These are phyloP conservation scores for Silene vulgaris DNA, from an alignment of 179 eudicot species.

Conservation along the genomic window DNA sequence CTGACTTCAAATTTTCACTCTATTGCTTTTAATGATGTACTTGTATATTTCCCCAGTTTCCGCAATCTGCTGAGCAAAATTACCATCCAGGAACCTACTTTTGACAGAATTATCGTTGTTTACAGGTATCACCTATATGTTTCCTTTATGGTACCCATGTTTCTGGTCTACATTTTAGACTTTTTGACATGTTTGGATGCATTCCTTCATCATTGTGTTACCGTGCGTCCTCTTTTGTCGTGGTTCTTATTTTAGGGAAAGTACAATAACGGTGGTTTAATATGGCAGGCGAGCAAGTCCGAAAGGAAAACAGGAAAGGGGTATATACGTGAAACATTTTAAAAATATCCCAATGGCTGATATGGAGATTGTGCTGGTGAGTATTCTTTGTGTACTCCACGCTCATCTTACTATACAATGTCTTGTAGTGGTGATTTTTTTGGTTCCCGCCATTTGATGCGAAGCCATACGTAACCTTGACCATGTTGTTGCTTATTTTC, in stretches of 20 bases:
- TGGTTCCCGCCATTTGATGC: neutral
- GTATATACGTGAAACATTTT: slow-evolving; percentile 87
- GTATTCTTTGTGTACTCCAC: slow-evolving; percentile 23
- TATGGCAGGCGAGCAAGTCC: slow-evolving; percentile 59
- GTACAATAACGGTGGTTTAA: neutral
- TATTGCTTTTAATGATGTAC: slow-evolving; percentile 9
- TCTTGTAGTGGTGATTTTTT: neutral
- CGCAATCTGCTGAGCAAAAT: slow-evolving; percentile 63
- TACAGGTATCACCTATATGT: slow-evolving; percentile 55
- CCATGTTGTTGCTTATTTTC: neutral
- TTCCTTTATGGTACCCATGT: slow-evolving; percentile 2
- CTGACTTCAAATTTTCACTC: slow-evolving; percentile 3
- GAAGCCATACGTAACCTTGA: neutral
- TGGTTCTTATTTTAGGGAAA: neutral
- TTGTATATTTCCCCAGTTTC: slow-evolving; percentile 38
- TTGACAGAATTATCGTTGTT: slow-evolving; percentile 92
- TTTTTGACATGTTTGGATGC: slow-evolving; percentile 1
- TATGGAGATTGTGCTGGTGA: slow-evolving; percentile 90
- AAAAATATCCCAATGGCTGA: slow-evolving; percentile 98
- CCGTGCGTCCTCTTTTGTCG: neutral
- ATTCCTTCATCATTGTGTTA: neutral
- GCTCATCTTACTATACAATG: neutral
- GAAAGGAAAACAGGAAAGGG: slow-evolving; percentile 56
- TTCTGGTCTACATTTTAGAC: neutral
- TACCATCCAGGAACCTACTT: slow-evolving; percentile 93